Percentiles rank a stretch among this genome's conserved stretches.
These are phyloP conservation scores for Tolypocladium nubicola DNA, from an alignment of 2,329 filamentous ascomycete species.

Conservation along the genomic window DNA sequence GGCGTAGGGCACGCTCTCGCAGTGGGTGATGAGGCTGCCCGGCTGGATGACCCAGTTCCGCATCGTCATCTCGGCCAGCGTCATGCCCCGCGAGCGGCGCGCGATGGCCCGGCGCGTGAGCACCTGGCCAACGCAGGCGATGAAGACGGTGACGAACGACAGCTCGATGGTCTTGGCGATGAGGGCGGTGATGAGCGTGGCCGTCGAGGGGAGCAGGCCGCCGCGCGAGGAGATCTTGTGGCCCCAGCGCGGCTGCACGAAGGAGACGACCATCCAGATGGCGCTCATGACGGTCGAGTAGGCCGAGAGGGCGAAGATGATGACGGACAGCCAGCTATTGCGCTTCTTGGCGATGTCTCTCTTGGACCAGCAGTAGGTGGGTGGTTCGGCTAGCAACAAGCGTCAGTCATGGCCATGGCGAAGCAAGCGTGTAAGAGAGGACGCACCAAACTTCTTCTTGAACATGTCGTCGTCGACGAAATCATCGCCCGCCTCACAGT, in stretches of 20 bases:
- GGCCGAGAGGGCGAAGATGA: slow-evolving; percentile 38
- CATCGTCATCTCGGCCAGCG: slow-evolving; percentile 69
- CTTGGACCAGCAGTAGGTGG: slow-evolving; percentile 21
- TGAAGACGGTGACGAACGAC: slow-evolving; percentile 67
- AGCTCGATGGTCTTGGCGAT: slow-evolving; percentile 70
- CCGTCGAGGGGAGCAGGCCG: slow-evolving; percentile 49
- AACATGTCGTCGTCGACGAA: slow-evolving; percentile 16
- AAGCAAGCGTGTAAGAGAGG: neutral
- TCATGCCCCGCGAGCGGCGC: slow-evolving; percentile 51
- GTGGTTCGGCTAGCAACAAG: slow-evolving; percentile 12
- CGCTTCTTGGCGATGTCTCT: slow-evolving; percentile 19
- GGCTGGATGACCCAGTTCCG: slow-evolving; percentile 64
- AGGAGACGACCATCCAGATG: slow-evolving; percentile 53
- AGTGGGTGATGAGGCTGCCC: slow-evolving; percentile 62
- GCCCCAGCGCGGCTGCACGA: slow-evolving; percentile 53
- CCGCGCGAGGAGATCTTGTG: slow-evolving; percentile 40
- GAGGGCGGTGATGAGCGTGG: slow-evolving; percentile 56
- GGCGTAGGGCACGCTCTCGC: slow-evolving; percentile 52
- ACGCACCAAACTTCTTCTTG: slow-evolving; percentile 19
- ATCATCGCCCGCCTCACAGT: neutral
- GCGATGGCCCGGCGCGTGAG: slow-evolving; percentile 59
- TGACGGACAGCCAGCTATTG: slow-evolving; percentile 38
- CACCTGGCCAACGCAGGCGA: slow-evolving; percentile 64
- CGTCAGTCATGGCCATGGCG: neutral
- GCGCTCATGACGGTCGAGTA: slow-evolving; percentile 56